Percentiles rank a stretch among this genome's conserved stretches.
phyloP scores from a whole-genome alignment of 805 yeast genomes.

The Candida lessepsii region DNA sequence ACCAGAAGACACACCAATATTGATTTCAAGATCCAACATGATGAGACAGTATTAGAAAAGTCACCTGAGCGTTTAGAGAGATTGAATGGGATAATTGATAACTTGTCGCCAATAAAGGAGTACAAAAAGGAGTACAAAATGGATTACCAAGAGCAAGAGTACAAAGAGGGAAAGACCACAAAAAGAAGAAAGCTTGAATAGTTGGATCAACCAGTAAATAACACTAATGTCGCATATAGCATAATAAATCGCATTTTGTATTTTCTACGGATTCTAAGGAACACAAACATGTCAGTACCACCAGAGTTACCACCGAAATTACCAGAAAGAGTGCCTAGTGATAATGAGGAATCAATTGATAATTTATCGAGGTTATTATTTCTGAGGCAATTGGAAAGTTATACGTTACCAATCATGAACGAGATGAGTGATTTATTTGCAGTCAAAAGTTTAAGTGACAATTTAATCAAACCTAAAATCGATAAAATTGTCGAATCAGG shows the following conservation, averaged over 20 bases:
- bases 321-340: neutral
- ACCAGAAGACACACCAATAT: neutral
- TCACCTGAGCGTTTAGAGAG: no score
- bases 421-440: conserved; percentile 22
- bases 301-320: conserved; percentile 6
- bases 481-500: neutral
- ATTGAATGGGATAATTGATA: no score
- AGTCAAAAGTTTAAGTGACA: conserved; percentile 12
- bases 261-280: neutral
- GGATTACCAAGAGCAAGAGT: no score
- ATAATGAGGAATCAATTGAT: no score
- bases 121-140: neutral
- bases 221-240: neutral
- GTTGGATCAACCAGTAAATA: neutral
- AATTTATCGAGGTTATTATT: conserved; percentile 2
- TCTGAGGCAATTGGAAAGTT: conserved; percentile 21
- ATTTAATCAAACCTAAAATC: conserved; percentile 4
- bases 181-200: conserved; percentile 1
- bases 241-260: conserved; percentile 4
- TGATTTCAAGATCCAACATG: neutral
- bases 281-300: conserved; percentile 3
- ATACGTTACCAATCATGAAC: conserved; percentile 23
- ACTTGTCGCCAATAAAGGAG: no score
- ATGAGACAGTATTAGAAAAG: neutral
- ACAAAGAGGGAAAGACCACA: neutral